Base-by-base conservation (phyloP, 1,139 yeast species). In the Hanseniaspora uvarum region DNA sequence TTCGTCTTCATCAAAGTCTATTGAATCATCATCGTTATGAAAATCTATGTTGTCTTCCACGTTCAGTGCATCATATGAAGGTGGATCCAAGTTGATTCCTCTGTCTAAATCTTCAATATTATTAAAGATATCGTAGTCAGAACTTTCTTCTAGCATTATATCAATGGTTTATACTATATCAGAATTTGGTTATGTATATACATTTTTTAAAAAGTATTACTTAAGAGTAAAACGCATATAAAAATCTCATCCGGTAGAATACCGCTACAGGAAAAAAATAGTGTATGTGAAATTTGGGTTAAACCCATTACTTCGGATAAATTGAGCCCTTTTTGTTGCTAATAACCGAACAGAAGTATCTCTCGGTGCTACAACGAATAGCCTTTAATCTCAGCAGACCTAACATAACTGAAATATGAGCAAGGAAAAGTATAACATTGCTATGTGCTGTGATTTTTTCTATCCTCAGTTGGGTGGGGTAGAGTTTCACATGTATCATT, bases 391-490 rank as follows among this genome's bases (percentile, higher is more conserved):
- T n/a, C n/a, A n/a, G n/a, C n/a, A n/a, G n/a, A n/a, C n/a, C 5
- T 18, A 14, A 11, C n/a, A 19, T 23, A 8, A 26, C 8, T 26
- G 28, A 26, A 8, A 8, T 5, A 33, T 33, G 28, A 14, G 24
- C 28, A 6, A 16, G 18, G n/a, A n/a, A 18, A 41, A 47, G 12
- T 53, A 48, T 36, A 53, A 53, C 19, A 49, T 53, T 7, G 56
- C 56, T 3, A 89, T 92, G 96, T 86, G 89, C 3, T 84, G 95
- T 43, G 99, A 94, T 69, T 94, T 88, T 73, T 94, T 92, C 78
- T 94, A 85, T 68, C 99, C 99, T 19, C 98, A 94, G 66, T 84
- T 96, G 0, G 99, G 99, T 1, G 99, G 99, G 8, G 94, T 94
- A 3, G 99, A 94, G 67, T 80, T 92, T 58, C 98, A 94, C 65